Evolutionary conservation across 2,329 filamentous ascomycete species (phyloP).

Genomic region (Graphium sp.): DNA sequence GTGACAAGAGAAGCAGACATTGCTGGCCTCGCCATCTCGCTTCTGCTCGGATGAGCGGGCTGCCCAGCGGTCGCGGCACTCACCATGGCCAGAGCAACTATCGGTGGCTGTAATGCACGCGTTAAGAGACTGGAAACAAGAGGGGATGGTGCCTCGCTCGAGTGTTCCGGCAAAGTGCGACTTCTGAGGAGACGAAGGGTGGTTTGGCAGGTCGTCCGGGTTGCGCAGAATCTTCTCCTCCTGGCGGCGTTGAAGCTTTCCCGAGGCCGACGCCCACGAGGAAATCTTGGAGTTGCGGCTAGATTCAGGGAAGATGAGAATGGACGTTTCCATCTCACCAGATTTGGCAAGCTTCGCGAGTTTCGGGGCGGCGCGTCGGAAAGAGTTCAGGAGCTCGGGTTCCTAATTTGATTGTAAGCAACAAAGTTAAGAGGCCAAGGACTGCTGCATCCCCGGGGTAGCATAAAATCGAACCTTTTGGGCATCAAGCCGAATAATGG

Average conservation of each 20-base stretch:
- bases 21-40: conserved; percentile 15
- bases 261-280: conserved; percentile 21
- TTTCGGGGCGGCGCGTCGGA: conserved; percentile 25
- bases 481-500: conserved; percentile 24
- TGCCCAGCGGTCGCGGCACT: conserved; percentile 52
- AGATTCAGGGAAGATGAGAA: conserved; percentile 36
- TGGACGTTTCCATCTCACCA: conserved; percentile 36
- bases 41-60: conserved; percentile 21
- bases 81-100: conserved; percentile 69
- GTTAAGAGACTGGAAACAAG: conserved; percentile 58
- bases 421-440: background rate
- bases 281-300: conserved; percentile 17
- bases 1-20: conserved; percentile 64
- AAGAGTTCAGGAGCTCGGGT: conserved; percentile 20
- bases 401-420: conserved; percentile 13
- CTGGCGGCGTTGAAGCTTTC: conserved; percentile 29
- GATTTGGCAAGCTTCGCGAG: conserved; percentile 25
- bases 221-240: conserved; percentile 26
- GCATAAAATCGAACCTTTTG: conserved; percentile 18
- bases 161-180: conserved; percentile 8
- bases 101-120: conserved; percentile 54
- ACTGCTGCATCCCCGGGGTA: background rate
- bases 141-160: conserved; percentile 31
- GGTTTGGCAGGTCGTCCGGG: too few species aligned
- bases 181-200: conserved; percentile 15